Conservation (phyloP, 177 flowering plant genomes). For the Vitis hybrid region DNA sequence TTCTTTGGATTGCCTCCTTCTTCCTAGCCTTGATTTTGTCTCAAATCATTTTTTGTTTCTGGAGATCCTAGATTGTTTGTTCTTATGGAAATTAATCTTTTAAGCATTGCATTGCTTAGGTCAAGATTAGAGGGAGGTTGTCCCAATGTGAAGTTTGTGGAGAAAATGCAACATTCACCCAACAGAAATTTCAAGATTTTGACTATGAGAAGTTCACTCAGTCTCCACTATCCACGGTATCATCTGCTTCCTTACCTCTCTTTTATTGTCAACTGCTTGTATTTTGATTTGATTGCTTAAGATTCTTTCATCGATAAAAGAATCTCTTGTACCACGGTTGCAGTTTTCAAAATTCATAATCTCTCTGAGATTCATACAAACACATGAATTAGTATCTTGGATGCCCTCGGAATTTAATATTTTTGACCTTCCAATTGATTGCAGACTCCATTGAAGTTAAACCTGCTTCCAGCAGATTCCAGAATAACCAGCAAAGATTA, state of each 20-base stretch:
- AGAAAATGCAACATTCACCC: slow-evolving; percentile 53
- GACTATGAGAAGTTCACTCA: slow-evolving; percentile 91
- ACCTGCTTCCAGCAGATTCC: slow-evolving; percentile 52
- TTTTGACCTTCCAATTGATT: slow-evolving; percentile 3
- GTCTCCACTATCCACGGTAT: slow-evolving; percentile 67
- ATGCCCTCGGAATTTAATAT: too few species aligned
- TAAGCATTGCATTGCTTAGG: slow-evolving; percentile 39
- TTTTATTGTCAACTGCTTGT: neutral
- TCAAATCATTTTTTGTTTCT: neutral
- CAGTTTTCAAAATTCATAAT: too few species aligned
- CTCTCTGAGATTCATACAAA: too few species aligned
- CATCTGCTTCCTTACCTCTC: neutral
- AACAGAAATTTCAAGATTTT: slow-evolving; percentile 54
- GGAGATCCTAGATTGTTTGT: neutral
- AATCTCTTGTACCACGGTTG: too few species aligned
- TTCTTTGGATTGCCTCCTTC: too few species aligned
- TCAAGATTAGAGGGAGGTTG: slow-evolving; percentile 86
- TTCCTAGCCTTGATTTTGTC: neutral
- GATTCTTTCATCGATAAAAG: too few species aligned
- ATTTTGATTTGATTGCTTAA: neutral
- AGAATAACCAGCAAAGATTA: slow-evolving; percentile 83
- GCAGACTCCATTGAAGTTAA: slow-evolving; percentile 76
- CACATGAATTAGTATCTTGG: too few species aligned
- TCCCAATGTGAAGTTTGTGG: slow-evolving; percentile 81
- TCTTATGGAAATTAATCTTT: neutral